These are phyloP conservation scores for Fusarium coicis DNA, from an alignment of 2,329 filamentous ascomycete genomes.

Conservation along the genomic window DNA sequence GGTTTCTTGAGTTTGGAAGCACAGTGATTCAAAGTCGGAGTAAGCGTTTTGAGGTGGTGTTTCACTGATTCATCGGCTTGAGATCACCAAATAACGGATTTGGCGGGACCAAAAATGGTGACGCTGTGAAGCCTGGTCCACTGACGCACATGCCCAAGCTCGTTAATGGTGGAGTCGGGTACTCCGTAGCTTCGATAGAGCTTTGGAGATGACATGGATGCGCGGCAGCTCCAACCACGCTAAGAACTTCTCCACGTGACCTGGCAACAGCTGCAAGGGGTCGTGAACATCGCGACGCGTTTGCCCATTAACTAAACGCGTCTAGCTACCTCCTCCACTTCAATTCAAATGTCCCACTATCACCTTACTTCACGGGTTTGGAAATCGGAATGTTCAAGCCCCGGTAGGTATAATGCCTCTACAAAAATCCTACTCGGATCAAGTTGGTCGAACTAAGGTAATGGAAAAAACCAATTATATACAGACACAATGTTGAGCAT, in stretches of 20 bases:
- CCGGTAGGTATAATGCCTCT: constrained; percentile 49
- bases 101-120: constrained; percentile 36
- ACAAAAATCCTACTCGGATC: constrained; percentile 56
- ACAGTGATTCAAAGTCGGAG: neutral
- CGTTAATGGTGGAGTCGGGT: neutral
- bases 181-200: neutral
- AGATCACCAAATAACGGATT: constrained; percentile 32
- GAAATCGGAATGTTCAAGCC: constrained; percentile 28
- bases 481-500: neutral
- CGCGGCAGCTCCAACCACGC: constrained; percentile 21
- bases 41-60: neutral
- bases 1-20: neutral
- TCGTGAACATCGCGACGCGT: constrained; percentile 40
- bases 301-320: constrained; percentile 43
- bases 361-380: constrained; percentile 29
- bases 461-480: constrained; percentile 12
- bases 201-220: constrained; percentile 28
- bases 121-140: constrained; percentile 35
- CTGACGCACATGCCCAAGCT: constrained; percentile 17
- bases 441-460: constrained; percentile 49
- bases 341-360: constrained; percentile 25
- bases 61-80: neutral
- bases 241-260: constrained; percentile 44
- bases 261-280: constrained; percentile 15
- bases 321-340: constrained; percentile 16